Evolutionary conservation across 331 rosid species (phyloP).

Genomic region (Erythrophleum ivorense): DNA sequence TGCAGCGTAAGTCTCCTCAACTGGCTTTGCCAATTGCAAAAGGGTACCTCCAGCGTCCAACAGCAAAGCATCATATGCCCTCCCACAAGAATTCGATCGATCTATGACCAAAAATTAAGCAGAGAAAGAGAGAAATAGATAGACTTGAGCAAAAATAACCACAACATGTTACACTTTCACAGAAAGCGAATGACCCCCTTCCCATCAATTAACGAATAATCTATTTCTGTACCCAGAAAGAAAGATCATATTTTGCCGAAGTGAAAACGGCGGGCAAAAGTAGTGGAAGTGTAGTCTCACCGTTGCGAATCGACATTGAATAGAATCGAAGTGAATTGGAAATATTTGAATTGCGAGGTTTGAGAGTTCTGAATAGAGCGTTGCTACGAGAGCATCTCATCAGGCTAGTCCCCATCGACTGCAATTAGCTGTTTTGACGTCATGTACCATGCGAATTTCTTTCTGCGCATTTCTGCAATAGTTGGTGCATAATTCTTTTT

Average conservation of each 20-base stretch:
- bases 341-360: slow-evolving; percentile 36
- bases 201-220: background rate
- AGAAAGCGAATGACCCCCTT: background rate
- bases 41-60: slow-evolving; percentile 99
- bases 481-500: too few species aligned
- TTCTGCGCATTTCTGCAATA: background rate
- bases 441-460: background rate
- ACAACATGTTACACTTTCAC: background rate
- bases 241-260: background rate
- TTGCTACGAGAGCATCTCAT: slow-evolving; percentile 61
- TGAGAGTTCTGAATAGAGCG: slow-evolving; percentile 54
- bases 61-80: slow-evolving; percentile 73
- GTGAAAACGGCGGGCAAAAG: background rate
- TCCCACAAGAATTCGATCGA: slow-evolving; percentile 38
- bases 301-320: slow-evolving; percentile 48
- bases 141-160: background rate
- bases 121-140: slow-evolving; percentile 12
- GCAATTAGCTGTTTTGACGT: background rate
- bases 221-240: background rate
- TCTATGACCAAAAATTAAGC: slow-evolving; percentile 34
- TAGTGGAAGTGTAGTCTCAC: slow-evolving; percentile 36
- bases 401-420: slow-evolving; percentile 54
- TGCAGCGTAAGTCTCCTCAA: slow-evolving; percentile 72
- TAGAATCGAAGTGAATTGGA: slow-evolving; percentile 47
- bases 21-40: slow-evolving; percentile 80